Evolutionary conservation across 2,329 filamentous ascomycete genomes (phyloP), one percentile per base, ranked within the genome.

Genomic region (Lasiodiplodia theobromae): DNA sequence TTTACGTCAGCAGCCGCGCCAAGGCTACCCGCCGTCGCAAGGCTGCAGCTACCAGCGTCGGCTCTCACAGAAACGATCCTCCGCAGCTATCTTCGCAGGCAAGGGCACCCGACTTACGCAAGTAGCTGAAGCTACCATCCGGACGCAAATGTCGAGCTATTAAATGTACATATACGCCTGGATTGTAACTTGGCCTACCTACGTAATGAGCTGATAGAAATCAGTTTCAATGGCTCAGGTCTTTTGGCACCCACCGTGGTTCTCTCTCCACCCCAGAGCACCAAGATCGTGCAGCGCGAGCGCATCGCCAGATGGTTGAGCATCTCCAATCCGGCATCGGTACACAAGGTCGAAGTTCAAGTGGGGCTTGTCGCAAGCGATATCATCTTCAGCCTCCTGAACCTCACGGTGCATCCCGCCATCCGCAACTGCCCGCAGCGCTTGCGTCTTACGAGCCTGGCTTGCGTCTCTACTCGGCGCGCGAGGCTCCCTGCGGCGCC

Each of bases 1-100:
- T 11, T 64, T 64, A 64, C 53, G 60, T 64, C 60, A 64, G 60
- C 58, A 63, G 18, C 10, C 2, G 44, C 47, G 47, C 60, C 60
- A 64, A 64, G 60, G 4, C 21, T n/a, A 14, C 23, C 28, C 7
- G 11, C 12, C 25, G 23, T 47, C 44, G 44, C 44, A 21, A n/a
- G n/a, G 18, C 44, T 47, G 44, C 44, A 44, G 40, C 40, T 34
- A 8, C 31, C 31, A 34, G 31, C 28, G 8, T 23, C 23, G 23
- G 23, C 23, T 23, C 23, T 23, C 23, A 23, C 23, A 28, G 28
- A 28, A 28, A 28, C 28, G 28, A 28, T 28, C 28, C 28, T 28
- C 28, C 28, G 28, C 28, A 28, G 6, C 28, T 28, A 28, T 28
- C 28, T 28, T 28, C 28, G 28, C 28, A 28, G 28, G 4, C 28